Conservation (phyloP, 768 basidiomycete species). For the Termitomyces sp. region DNA sequence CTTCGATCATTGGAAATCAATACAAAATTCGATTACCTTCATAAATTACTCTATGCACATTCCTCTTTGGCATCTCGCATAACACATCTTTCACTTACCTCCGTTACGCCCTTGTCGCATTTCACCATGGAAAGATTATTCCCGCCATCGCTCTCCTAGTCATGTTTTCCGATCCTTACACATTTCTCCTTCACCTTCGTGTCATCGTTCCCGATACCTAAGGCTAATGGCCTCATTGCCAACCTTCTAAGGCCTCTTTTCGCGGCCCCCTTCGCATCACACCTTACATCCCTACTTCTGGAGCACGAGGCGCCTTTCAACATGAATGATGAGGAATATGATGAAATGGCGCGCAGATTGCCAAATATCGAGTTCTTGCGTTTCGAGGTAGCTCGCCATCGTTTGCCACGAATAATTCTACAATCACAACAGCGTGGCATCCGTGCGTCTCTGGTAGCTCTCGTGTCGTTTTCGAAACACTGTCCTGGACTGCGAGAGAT, state of each 20-base stretch:
- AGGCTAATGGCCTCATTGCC: neutral
- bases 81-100: constrained; percentile 1
- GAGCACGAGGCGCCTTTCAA: neutral
- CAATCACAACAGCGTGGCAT: neutral
- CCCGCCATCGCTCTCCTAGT: neutral
- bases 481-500: constrained; percentile 7
- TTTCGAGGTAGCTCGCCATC: neutral
- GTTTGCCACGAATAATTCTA: neutral
- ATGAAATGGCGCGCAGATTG: constrained; percentile 1
- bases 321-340: constrained; percentile 4
- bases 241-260: constrained; percentile 5
- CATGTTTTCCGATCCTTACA: neutral
- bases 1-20: constrained; percentile 2
- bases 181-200: constrained; percentile 5
- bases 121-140: neutral
- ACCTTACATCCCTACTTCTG: neutral
- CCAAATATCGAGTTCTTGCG: neutral
- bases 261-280: neutral
- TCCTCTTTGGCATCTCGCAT: constrained; percentile 4
- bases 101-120: neutral
- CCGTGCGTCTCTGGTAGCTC: constrained; percentile 2
- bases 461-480: constrained; percentile 3
- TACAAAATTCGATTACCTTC: neutral
- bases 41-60: neutral
- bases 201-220: neutral